Evolutionary conservation across 257 asterid species (phyloP).

Genomic region (Salvia hispanica): DNA sequence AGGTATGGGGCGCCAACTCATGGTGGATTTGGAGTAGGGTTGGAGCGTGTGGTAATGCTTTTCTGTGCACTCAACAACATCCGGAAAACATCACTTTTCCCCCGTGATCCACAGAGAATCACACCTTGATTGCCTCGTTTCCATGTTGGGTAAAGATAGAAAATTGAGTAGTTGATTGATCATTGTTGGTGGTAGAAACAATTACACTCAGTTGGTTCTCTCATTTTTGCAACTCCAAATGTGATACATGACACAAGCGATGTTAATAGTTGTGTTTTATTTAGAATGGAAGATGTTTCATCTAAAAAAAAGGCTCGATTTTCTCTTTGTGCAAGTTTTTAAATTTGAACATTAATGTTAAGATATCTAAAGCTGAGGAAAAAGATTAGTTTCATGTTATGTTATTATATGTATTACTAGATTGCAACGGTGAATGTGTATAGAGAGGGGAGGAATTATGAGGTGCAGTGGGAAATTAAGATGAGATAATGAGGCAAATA

Average conservation of each 20-base stretch:
- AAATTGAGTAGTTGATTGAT: background rate
- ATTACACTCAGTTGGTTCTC: background rate
- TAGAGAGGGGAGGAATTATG: background rate
- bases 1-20: constrained; percentile 91
- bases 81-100: constrained; percentile 81
- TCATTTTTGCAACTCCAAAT: background rate
- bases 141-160: background rate
- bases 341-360: no score
- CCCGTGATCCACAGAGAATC: constrained; percentile 84
- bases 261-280: background rate
- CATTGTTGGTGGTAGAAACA: background rate
- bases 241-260: background rate
- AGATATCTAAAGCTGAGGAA: no score
- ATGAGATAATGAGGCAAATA: constrained; percentile 1
- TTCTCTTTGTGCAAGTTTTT: no score
- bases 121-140: constrained; percentile 48
- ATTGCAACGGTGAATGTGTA: no score
- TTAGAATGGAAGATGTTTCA: no score
- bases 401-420: no score
- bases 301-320: no score
- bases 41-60: constrained; percentile 91
- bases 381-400: no score
- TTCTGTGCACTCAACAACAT: constrained; percentile 84
- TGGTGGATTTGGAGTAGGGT: constrained; percentile 94
- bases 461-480: constrained; percentile 10